Percentiles rank a stretch among this genome's conserved stretches.
Evolutionary conservation across 257 asterid species (phyloP).

Genomic region (Cinchona pubescens): DNA sequence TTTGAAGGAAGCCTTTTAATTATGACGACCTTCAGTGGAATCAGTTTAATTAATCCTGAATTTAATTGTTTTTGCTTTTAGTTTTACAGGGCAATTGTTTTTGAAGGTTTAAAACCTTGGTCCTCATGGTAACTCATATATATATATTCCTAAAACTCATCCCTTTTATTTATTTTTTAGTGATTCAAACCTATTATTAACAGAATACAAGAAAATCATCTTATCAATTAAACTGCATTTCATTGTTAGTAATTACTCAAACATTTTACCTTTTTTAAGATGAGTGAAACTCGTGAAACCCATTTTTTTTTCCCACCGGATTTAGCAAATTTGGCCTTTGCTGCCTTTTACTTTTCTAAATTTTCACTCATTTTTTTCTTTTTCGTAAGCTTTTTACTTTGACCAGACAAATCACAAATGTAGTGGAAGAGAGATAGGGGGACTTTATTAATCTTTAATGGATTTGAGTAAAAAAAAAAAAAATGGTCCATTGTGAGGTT

Average conservation of each 20-base stretch:
- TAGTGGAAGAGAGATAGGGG: constrained; percentile 11
- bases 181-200: too few species aligned
- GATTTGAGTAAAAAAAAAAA: neutral
- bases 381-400: constrained; percentile 29
- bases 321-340: constrained; percentile 26
- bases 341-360: constrained; percentile 14
- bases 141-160: too few species aligned
- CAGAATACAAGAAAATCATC: too few species aligned
- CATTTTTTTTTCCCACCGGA: constrained; percentile 6
- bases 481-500: constrained; percentile 18
- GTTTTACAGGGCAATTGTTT: neutral
- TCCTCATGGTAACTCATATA: neutral
- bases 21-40: neutral
- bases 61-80: neutral
- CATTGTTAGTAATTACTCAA: too few species aligned
- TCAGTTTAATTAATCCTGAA: neutral
- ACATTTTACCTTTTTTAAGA: neutral
- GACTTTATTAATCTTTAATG: neutral
- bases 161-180: too few species aligned
- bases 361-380: constrained; percentile 4
- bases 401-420: constrained; percentile 26
- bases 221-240: too few species aligned
- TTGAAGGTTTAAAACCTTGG: neutral
- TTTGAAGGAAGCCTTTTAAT: neutral
- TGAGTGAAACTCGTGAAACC: constrained; percentile 2